Percentiles rank a stretch among this genome's conserved stretches.
Conservation (phyloP, 306 rosid species). For the Trifolium dubium region DNA sequence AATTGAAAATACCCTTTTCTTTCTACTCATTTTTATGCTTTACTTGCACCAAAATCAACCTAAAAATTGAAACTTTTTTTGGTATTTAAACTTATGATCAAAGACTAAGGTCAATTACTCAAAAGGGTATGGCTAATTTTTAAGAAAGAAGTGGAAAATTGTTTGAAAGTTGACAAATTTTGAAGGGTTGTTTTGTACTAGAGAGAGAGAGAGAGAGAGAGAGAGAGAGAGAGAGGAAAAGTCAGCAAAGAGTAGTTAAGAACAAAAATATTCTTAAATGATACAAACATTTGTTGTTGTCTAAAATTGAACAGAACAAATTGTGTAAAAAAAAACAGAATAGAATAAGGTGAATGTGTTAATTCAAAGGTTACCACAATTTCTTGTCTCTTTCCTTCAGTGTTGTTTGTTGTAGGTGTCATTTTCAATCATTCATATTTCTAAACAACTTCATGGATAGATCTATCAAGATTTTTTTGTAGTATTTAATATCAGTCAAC, state of each 20-base stretch:
- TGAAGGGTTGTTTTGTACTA: constrained; percentile 24
- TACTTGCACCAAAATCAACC: constrained; percentile 37
- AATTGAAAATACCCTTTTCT: constrained; percentile 42
- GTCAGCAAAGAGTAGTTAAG: constrained; percentile 11
- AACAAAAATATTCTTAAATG: background rate
- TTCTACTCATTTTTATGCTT: constrained; percentile 54
- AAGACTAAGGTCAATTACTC: constrained; percentile 24
- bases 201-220: background rate
- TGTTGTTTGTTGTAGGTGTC: background rate
- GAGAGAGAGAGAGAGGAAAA: constrained; percentile 4
- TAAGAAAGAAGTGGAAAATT: background rate
- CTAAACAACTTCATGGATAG: background rate
- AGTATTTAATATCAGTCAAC: background rate
- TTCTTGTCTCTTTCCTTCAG: background rate
- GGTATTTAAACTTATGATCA: constrained; percentile 1
- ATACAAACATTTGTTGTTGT: background rate
- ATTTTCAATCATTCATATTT: background rate
- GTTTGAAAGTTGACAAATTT: constrained; percentile 35
- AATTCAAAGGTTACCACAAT: background rate
- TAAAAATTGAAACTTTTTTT: background rate
- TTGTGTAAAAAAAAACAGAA: too few relatives aligned
- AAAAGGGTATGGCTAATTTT: background rate
- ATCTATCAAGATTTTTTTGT: background rate
- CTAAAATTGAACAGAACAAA: background rate
- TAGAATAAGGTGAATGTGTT: background rate